Base-by-base conservation (phyloP, 1,284 basidiomycete species). In the Heterobasidion occidentale region DNA sequence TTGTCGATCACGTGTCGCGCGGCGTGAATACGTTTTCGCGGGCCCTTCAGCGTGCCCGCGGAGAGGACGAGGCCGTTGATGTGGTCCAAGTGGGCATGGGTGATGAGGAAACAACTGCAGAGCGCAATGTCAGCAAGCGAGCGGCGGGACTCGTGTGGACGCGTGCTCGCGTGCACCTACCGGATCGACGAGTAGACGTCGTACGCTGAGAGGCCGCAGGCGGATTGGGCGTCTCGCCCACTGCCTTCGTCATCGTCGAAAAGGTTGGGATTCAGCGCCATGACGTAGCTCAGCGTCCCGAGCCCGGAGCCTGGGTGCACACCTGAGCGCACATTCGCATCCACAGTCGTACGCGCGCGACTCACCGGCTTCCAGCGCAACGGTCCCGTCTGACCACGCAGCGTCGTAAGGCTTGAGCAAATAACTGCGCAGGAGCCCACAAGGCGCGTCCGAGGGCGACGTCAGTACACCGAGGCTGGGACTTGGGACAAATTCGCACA, bases 21-120 rank as follows among this genome's bases (percentile, higher is more conserved):
- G 0, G 81, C 89, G 59, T 78, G 83, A 17, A 94, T 80, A 9
- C 79, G 78, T 64, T 87, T 88, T 42, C 83, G 77, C 42, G 71
- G 65, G 14, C 86, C 85, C n/a, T 70, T 67, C 15, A 87, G 65
- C 7, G 86, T 82, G 49, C 91, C 91, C 17, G 89, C 89, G 3
- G 85, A 83, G 51, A 94, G 70, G 42, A 92, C 78, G 27, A 93
- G 75, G 54, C 88, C 83, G 60, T 76, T 81, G 59, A 92, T 78
- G 67, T 94, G 92, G 70, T 94, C 91, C 27, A 94, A 70, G 67
- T 94, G 91, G 2, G 87, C 84, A 69, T 93, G 91, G 5, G 86
- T 86, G 62, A 93, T 74, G 56, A 93, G 76, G 63, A 84, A 92
- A 58, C 80, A 84, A 58, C 88, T 87, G 64, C 8, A 56, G 38